phyloP scores from a whole-genome alignment of 148 eudicot genomes.

The Silene uniflora region DNA sequence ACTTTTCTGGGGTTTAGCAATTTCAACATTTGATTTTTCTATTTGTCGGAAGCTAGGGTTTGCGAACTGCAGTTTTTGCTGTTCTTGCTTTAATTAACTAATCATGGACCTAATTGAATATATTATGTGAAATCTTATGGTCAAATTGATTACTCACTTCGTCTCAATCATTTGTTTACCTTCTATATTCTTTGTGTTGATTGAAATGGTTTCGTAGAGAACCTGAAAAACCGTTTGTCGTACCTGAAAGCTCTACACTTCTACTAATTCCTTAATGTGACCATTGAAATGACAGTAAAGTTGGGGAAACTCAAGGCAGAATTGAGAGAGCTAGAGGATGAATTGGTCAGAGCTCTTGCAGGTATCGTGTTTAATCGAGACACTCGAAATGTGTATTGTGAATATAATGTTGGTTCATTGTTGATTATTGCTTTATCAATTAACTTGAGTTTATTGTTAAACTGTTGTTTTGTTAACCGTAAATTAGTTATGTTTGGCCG shows the following conservation, averaged over 20 bases:
- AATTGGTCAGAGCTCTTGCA: constrained; percentile 68
- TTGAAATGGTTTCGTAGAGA: background rate
- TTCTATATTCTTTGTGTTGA: background rate
- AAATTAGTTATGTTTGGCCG: too few relatives aligned
- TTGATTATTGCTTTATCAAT: background rate
- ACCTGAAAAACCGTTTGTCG: background rate
- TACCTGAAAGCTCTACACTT: background rate
- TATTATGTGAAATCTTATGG: background rate
- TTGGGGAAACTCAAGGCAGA: constrained; percentile 67
- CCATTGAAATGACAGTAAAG: constrained; percentile 36
- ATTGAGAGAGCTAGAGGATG: constrained; percentile 65
- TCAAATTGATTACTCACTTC: background rate
- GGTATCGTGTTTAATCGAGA: constrained; percentile 36
- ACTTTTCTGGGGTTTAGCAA: constrained; percentile 11
- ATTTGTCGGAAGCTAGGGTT: constrained; percentile 16
- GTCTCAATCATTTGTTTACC: too few relatives aligned
- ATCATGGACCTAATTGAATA: background rate
- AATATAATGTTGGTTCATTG: background rate
- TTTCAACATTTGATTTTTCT: background rate
- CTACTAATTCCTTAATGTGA: background rate
- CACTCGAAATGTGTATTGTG: background rate
- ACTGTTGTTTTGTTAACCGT: background rate
- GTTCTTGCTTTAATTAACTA: background rate
- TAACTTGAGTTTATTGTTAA: background rate
- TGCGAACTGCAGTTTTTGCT: background rate